Evolutionary conservation across 371 early-diverging fungal species (phyloP), one percentile per base, ranked within the genome.

Genomic region (Sporodiniella umbellata): DNA sequence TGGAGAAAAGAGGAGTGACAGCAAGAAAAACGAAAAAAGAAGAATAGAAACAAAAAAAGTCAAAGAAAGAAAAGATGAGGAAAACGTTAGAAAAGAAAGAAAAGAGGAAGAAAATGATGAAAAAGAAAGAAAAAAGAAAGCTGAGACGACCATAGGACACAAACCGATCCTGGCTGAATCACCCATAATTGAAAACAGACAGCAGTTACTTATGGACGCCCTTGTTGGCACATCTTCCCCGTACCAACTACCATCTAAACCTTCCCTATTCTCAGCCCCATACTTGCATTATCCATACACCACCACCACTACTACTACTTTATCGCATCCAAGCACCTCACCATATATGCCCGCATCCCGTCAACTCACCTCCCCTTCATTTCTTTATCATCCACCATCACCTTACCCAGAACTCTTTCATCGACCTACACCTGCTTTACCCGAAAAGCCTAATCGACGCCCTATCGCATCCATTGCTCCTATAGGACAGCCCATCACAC

Each of bases 41-140:
- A 84, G 66, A n/a, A n/a, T n/a, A n/a, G n/a, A n/a, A n/a, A n/a
- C n/a, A n/a, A n/a, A n/a, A n/a, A n/a, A n/a, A n/a, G n/a, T n/a
- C n/a, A n/a, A n/a, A n/a, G n/a, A n/a, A n/a, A n/a, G n/a, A n/a
- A 63, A 77, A 31, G 80, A 70, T 4, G 73, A 79, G 42, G 72
- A 68, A 40, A 78, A 75, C n/a, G 48, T 35, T 8, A 49, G 28
- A 12, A 26, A 45, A 17, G 31, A 40, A 0, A 53, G 22, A 31
- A 46, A 45, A 38, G 39, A 53, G 23, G 53, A 53, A 45, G 53
- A 45, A 23, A 53, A 53, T 4, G 53, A 53, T 21, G 24, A 37
- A 1, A 28, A 19, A 26, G 22, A 59, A 54, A 26, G 60, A 49
- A 7, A 30, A 59, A 22, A 54, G 46, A 2, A 33, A 28, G 30